A percentile compares a stretch with the other conserved stretches of the same genome.
Evolutionary conservation across 768 basidiomycete species (phyloP).

Genomic region (Chalciporus chontae): DNA sequence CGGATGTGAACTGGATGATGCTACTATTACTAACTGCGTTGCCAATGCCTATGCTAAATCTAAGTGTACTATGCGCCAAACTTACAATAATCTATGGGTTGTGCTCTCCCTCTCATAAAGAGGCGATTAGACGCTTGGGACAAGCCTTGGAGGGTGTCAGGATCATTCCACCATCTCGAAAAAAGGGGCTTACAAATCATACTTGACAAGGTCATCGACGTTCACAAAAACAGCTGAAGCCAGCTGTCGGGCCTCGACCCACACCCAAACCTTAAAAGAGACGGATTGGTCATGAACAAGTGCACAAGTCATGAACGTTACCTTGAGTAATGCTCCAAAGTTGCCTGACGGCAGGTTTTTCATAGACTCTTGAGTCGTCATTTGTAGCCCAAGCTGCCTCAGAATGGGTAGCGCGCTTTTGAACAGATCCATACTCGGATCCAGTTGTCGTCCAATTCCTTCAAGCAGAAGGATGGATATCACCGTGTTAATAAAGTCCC

Average conservation of each 20-base stretch:
- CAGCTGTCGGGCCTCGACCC: constrained; percentile 87
- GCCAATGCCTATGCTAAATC: constrained; percentile 17
- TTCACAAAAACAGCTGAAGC: constrained; percentile 76
- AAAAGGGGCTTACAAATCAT: constrained; percentile 67
- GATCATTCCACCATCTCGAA: background rate
- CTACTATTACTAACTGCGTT: background rate
- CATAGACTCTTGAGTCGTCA: constrained; percentile 71
- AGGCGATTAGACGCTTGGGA: constrained; percentile 40
- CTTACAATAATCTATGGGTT: constrained; percentile 13
- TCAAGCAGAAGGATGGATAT: constrained; percentile 91
- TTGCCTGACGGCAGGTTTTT: constrained; percentile 64
- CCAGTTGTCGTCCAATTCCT: constrained; percentile 92
- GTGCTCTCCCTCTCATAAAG: background rate
- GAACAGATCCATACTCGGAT: constrained; percentile 91
- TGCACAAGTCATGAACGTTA: constrained; percentile 30
- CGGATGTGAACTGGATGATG: background rate
- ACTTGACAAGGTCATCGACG: constrained; percentile 82
- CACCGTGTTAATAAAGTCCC: constrained; percentile 97
- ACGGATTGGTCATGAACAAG: constrained; percentile 1
- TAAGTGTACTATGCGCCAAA: constrained; percentile 1
- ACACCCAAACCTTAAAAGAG: constrained; percentile 74
- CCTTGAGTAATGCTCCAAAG: constrained; percentile 86
- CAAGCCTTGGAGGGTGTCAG: constrained; percentile 39
- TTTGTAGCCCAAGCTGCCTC: constrained; percentile 85
- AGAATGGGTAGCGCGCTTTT: constrained; percentile 93